Evolutionary conservation across 208 protist species (phyloP).

Genomic region (Angomonas ambiguus): DNA sequence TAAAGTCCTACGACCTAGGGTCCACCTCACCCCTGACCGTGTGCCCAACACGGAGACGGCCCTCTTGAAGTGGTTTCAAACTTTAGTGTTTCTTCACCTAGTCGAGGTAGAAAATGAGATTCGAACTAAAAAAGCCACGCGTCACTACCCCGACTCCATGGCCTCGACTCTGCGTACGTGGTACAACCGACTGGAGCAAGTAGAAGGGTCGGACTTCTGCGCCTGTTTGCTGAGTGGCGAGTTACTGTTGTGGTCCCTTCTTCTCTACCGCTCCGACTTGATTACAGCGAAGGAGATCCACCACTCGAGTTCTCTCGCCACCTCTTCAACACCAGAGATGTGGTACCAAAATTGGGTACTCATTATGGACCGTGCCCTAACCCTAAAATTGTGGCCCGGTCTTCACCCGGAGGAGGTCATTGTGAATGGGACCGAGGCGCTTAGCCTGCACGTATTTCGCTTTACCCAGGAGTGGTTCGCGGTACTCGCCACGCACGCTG

Average conservation of each 20-base stretch:
- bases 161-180: background rate
- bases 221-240: background rate
- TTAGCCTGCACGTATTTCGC: constrained; percentile 67
- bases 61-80: constrained; percentile 11
- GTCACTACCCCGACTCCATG: background rate
- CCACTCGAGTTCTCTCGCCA: no score
- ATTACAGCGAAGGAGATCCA: background rate
- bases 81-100: constrained; percentile 5
- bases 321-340: background rate
- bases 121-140: background rate
- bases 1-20: background rate
- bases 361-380: constrained; percentile 12
- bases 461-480: constrained; percentile 67
- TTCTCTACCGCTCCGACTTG: background rate
- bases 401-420: constrained; percentile 54
- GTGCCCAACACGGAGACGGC: background rate
- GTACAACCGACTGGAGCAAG: background rate
- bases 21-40: background rate
- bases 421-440: constrained; percentile 28
- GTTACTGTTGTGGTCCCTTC: background rate
- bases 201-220: background rate
- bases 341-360: constrained; percentile 20
- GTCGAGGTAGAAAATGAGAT: background rate
- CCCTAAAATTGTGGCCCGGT: constrained; percentile 38
- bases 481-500: constrained; percentile 58